Evolutionary conservation across 768 basidiomycete genomes (phyloP).

Genomic region (Rhodotorula babjevae): DNA sequence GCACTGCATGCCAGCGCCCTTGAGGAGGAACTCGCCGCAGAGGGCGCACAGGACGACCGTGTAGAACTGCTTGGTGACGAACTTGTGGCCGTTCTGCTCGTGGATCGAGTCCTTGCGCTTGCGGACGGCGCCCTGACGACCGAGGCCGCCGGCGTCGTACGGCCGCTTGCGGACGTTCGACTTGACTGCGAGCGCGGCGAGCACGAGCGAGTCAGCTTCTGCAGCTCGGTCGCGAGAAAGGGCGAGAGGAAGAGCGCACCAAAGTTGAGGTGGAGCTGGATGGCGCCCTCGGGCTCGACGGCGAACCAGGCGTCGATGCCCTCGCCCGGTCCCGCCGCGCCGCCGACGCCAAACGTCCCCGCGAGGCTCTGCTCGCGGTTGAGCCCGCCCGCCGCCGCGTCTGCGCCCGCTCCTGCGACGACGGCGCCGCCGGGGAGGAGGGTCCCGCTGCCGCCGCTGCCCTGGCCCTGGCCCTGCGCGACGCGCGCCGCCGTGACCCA

Average conservation of each 20-base stretch:
- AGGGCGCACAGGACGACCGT: constrained; percentile 90
- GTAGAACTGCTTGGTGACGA: constrained; percentile 94
- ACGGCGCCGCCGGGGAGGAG: no score
- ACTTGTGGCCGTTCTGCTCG: constrained; percentile 99
- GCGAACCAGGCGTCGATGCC: constrained; percentile 90
- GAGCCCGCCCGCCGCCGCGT: constrained; percentile 38
- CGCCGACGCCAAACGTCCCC: constrained; percentile 2
- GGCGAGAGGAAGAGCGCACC: constrained; percentile 54
- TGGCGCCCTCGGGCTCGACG: constrained; percentile 93
- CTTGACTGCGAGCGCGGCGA: constrained; percentile 63
- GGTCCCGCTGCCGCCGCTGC: constrained; percentile 49
- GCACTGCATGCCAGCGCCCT: constrained; percentile 88
- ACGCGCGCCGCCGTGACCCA: constrained; percentile 91
- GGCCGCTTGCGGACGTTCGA: constrained; percentile 95
- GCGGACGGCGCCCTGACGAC: constrained; percentile 94
- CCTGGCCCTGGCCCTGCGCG: constrained; percentile 57
- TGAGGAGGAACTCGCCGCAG: constrained; percentile 94
- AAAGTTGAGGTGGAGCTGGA: constrained; percentile 82
- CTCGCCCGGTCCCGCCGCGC: constrained; percentile 17
- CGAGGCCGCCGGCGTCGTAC: constrained; percentile 79
- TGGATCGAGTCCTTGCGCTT: constrained; percentile 97
- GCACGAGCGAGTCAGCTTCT: no score
- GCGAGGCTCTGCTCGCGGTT: constrained; percentile 8
- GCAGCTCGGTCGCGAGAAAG: constrained; percentile 17
- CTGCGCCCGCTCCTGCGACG: not conserved